Base-by-base conservation (phyloP, 164 flowering plant genomes). In the Houttuynia cordata region DNA sequence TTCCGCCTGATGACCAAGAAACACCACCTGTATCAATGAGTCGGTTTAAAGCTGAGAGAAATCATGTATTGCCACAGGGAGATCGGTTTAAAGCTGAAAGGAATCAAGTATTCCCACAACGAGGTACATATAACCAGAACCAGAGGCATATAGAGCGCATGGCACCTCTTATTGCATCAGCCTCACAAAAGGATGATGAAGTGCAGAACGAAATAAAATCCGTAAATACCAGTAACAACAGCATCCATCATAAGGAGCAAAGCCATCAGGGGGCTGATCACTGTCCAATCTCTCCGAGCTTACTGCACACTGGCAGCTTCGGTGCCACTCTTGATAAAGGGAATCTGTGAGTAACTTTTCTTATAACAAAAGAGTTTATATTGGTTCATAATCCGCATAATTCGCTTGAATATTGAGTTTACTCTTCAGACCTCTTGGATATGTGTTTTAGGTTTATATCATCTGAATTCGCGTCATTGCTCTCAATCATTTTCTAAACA, bases 61-160 rank as follows among this genome's bases (percentile, higher is more conserved):
- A 91, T 73, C 97, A 88, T 75, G 79, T 94, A 22, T 57, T 87
- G 54, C 97, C 97, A 52, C 97, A 88, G 71, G 96, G 86, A 30
- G 87, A 78, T 67, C 76, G 78, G 39, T 61, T 76, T 65, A 88
- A 75, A 76, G 91, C 91, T 20, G 99, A 88, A 70, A 85, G 77
- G 77, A 88, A 91, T 73, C 97, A 88, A 76, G 79, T 94, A 22
- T 57, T 87, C 53, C 97, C 97, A 52, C 97, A 88, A 72, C 95
- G 86, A 30, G 87, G n/a, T 53, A 64, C 59, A 40, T 63, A 59
- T 59, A 67, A 56, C 51, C 73, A 73, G 30, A 73, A 71, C 68
- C 75, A 76, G 24, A 64, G 9, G 49, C 49, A 10, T 14, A 42
- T 63, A 63, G 78, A 69, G 3, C 66, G 82, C 8, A 51, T 57